A percentile compares a stretch with the other conserved stretches of the same genome.
Evolutionary conservation across 768 basidiomycete species (phyloP).

Genomic region (Lactarius akahatsu): DNA sequence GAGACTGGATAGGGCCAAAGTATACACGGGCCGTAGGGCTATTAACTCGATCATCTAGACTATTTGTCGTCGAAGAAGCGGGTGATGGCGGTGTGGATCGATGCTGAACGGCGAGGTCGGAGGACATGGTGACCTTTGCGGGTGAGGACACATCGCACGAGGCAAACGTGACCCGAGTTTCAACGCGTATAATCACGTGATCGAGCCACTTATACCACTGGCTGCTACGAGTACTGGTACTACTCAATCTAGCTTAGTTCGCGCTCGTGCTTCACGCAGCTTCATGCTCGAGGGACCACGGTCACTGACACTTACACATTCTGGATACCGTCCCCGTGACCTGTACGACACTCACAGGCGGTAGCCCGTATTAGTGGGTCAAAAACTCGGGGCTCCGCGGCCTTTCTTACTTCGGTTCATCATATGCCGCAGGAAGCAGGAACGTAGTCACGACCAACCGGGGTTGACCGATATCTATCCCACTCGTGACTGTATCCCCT

Average conservation of each 20-base stretch:
- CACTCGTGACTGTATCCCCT: neutral
- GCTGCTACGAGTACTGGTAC: neutral
- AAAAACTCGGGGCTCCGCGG: neutral
- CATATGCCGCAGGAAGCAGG: neutral
- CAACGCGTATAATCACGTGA: slow-evolving; percentile 31
- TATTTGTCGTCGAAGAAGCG: slow-evolving; percentile 15
- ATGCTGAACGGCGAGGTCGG: slow-evolving; percentile 18
- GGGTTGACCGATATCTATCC: neutral
- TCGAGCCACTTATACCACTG: neutral
- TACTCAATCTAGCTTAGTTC: neutral
- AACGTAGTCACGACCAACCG: neutral
- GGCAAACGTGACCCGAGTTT: slow-evolving; percentile 10
- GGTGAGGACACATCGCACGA: slow-evolving; percentile 2
- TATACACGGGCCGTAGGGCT: slow-evolving; percentile 29
- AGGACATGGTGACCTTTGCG: slow-evolving; percentile 19
- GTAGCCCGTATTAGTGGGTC: neutral
- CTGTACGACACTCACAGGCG: neutral
- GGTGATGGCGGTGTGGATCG: slow-evolving; percentile 20
- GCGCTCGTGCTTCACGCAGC: neutral
- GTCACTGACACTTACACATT: neutral
- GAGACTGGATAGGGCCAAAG: slow-evolving; percentile 32
- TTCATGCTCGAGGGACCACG: neutral
- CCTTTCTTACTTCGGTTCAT: neutral
- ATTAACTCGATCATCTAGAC: slow-evolving; percentile 22
- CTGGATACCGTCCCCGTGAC: neutral